Evolutionary conservation across 164 flowering plant genomes (phyloP), one percentile per base, ranked within the genome.

Genomic region (Nelumbo lutea): DNA sequence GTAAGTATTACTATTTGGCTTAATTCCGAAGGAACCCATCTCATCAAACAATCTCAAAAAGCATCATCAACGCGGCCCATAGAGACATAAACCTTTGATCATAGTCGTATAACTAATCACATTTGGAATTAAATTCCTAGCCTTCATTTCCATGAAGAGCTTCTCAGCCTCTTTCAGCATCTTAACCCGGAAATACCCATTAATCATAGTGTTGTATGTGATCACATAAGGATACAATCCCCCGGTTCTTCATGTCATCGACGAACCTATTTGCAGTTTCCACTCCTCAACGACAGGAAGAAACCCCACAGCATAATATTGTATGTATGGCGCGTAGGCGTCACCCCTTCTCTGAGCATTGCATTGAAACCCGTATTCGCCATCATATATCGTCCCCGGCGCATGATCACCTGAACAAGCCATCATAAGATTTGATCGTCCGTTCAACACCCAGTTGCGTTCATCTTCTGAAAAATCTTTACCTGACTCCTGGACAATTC

Each of bases 401-500:
- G 78, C 79, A 89, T 3, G 10, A 95, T 95, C 68, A 85, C 93
- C 77, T 86, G 75, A 89, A 95, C 79, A 95, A 76, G 9, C 79
- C 69, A 72, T 92, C 89, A 77, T 92, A 95, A 6, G 91, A 80
- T 65, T 83, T 84, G 0, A 79, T 53, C 14, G 80, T 85, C 70
- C 91, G 79, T 66, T 82, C 77, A 6, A 95, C 84, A 42, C 92
- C 88, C 76, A 90, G 75, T 62, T 89, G n/a, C 93, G 79, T 85
- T 85, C 99, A 92, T 90, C 58, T 81, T 88, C 69, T 75, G 70
- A 73, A 95, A 92, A 14, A 92, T 61, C 74, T 92, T 92, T 0
- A 95, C 98, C n/a, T 70, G 89, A 75, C 76, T 95, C 99, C 69
- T 95, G 99, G 72, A 95, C 91, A 68, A 95, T 95, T 27, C 97